Percentiles rank a stretch among this genome's conserved stretches.
Conservation (phyloP, 176 grass and related monocot species). For the Carex pumila region DNA sequence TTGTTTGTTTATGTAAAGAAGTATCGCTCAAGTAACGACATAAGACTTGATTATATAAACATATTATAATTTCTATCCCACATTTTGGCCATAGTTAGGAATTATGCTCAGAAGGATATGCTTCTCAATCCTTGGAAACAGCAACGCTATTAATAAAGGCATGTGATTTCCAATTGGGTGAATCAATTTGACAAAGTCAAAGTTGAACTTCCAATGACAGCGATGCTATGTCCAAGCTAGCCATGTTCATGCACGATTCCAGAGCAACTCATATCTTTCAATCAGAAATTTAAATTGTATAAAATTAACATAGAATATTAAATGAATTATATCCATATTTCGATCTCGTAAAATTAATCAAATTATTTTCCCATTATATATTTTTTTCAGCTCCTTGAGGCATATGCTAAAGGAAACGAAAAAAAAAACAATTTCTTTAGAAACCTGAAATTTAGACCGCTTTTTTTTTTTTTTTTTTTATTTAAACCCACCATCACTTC, state of each 20-base stretch:
- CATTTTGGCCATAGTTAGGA: background rate
- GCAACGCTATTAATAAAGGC: background rate
- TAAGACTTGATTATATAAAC: background rate
- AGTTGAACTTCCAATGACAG: background rate
- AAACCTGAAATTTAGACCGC: too few species aligned
- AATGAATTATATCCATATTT: too few species aligned
- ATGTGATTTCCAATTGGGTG: background rate
- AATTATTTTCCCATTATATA: too few species aligned
- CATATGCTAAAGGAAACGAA: too few species aligned
- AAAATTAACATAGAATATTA: too few species aligned
- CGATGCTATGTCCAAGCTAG: background rate
- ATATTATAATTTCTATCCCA: background rate
- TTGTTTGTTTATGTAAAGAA: background rate
- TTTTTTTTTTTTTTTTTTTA: too few species aligned
- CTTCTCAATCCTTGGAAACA: background rate
- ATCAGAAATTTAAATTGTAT: too few species aligned
- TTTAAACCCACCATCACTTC: too few species aligned
- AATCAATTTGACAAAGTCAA: background rate
- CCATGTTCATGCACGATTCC: background rate
- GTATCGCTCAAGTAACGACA: background rate
- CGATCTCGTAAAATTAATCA: too few species aligned
- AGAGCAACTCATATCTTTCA: background rate
- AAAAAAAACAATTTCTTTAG: too few species aligned
- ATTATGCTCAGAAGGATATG: background rate
- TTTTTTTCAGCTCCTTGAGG: too few species aligned